phyloP scores from a whole-genome alignment of 331 rosid genomes.

The Cucumis variabilis region DNA sequence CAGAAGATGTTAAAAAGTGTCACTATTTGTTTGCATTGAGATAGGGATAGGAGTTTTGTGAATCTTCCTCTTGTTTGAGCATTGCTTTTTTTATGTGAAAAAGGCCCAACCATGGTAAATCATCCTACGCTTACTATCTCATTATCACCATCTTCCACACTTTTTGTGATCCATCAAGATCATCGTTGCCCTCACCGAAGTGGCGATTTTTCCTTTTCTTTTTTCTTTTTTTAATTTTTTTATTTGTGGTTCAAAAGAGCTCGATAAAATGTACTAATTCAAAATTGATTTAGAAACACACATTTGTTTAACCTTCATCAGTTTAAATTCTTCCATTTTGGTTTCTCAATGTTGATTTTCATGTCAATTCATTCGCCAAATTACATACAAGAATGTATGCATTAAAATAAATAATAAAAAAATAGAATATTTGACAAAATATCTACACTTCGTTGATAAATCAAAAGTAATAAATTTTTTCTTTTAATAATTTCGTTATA shows the following conservation, averaged over 20 bases:
- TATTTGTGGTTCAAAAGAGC: background rate
- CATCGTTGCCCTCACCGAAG: slow-evolving; percentile 1
- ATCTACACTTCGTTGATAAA: too few relatives aligned
- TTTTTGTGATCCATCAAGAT: background rate
- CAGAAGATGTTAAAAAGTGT: background rate
- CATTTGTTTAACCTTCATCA: too few relatives aligned
- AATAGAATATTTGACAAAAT: too few relatives aligned
- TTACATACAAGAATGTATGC: too few relatives aligned
- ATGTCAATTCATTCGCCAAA: too few relatives aligned
- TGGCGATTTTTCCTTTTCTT: background rate
- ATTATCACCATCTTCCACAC: background rate
- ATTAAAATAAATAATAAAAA: too few relatives aligned
- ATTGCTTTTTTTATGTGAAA: background rate
- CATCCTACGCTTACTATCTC: slow-evolving; percentile 7
- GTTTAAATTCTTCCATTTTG: background rate
- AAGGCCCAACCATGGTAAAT: background rate
- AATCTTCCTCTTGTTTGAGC: slow-evolving; percentile 15
- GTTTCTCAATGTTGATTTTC: too few relatives aligned
- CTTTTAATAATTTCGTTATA: too few relatives aligned
- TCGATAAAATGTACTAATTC: too few relatives aligned
- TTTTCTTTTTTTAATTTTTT: background rate
- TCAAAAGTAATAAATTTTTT: too few relatives aligned
- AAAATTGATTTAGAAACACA: background rate
- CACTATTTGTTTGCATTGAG: background rate
- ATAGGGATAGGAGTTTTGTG: background rate